Evolutionary conservation across 305 asterid genomes (phyloP).

Genomic region (Salvia sclarea): DNA sequence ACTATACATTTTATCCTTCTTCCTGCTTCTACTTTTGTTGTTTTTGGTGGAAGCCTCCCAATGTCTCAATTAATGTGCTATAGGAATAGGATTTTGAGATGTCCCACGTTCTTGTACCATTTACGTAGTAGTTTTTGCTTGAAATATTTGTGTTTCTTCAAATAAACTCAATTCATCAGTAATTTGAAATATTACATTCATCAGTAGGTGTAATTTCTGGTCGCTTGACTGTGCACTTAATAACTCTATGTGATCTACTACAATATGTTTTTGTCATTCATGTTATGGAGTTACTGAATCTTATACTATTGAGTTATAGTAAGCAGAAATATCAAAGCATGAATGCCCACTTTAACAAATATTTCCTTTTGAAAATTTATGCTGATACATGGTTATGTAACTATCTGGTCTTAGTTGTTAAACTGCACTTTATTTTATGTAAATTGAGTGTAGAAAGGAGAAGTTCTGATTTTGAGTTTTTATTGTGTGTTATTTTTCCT

Average conservation of each 20-base stretch:
- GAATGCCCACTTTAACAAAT: background rate
- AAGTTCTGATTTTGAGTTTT: conserved; percentile 5
- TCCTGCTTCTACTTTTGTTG: background rate
- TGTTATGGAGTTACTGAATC: background rate
- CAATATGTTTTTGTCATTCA: background rate
- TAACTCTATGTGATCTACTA: background rate
- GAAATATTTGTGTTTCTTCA: background rate
- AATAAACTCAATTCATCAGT: background rate
- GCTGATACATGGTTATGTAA: background rate
- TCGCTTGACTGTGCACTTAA: background rate
- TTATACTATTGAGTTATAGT: background rate
- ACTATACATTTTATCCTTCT: background rate
- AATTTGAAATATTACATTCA: background rate
- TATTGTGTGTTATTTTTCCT: background rate
- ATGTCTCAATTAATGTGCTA: conserved; percentile 4
- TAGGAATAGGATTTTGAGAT: background rate
- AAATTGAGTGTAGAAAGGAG: background rate
- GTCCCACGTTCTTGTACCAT: background rate
- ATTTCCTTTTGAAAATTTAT: background rate
- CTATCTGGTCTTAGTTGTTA: background rate
- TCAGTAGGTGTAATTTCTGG: background rate
- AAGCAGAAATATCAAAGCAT: background rate
- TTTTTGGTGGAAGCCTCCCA: background rate
- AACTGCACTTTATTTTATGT: background rate
- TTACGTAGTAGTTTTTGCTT: background rate